These are phyloP conservation scores for Heritiera littoralis DNA, from an alignment of 345 rosid species.

Conservation along the genomic window DNA sequence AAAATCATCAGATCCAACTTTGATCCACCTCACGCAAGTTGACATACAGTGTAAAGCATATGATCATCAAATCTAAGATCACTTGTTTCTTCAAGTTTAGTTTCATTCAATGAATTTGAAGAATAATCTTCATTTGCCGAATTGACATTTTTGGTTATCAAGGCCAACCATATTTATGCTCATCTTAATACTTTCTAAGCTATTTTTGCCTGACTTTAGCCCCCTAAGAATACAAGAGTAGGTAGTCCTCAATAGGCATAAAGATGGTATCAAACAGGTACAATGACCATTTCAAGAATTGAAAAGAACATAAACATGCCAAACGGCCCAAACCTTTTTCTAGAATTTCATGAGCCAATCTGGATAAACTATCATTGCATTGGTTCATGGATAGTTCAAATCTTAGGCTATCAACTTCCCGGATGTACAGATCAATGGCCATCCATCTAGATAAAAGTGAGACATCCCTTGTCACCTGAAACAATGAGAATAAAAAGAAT, in stretches of 20 bases:
- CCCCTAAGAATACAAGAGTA: neutral
- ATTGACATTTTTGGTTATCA: slow-evolving; percentile 2
- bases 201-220: neutral
- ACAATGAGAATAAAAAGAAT: slow-evolving; percentile 25
- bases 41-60: neutral
- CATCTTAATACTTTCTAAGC: neutral
- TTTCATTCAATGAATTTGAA: slow-evolving; percentile 1
- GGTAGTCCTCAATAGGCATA: slow-evolving; percentile 4
- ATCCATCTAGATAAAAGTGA: slow-evolving; percentile 97
- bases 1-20: neutral
- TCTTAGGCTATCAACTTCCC: slow-evolving; percentile 90
- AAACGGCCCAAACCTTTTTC: slow-evolving; percentile 58
- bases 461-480: slow-evolving; percentile 92
- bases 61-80: slow-evolving; percentile 9
- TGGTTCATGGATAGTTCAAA: slow-evolving; percentile 84
- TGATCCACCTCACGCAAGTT: neutral
- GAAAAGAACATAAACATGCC: slow-evolving; percentile 22
- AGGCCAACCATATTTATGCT: slow-evolving; percentile 1
- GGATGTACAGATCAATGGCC: slow-evolving; percentile 86
- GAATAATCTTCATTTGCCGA: neutral
- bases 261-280: slow-evolving; percentile 5
- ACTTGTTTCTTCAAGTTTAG: slow-evolving; percentile 1
- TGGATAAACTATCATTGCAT: slow-evolving; percentile 66
- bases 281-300: neutral
- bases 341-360: slow-evolving; percentile 79